Base-by-base conservation (phyloP, 169 alveolate species). In the Plasmodium falciparum region DNA sequence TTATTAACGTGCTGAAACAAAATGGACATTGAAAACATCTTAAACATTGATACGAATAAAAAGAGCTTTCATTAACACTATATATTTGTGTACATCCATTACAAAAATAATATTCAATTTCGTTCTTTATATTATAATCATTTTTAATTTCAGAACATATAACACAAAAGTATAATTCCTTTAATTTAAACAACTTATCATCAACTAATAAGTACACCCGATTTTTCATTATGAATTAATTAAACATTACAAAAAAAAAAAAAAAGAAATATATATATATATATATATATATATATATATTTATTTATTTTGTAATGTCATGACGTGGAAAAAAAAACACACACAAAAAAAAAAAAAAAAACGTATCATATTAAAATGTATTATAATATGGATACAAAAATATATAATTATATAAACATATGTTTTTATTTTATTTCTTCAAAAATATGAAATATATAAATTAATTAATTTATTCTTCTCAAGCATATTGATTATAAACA, bases 1-100 rank as follows among this genome's bases (percentile, higher is more conserved):
- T 65, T 22, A 76, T 49, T 43, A 78, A 17, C 62, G 72, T 65
- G 45, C 73, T 65, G 47, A 78, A 78, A 33, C 89, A 78, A 22
- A 69, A 78, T 8, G 89, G 89, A 15, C 89, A 78, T 65, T 78
- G 65, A 71, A 78, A 78, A 43, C 89, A 78, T 56, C 89, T 75
- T 70, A 78, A 65, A 66, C 89, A 78, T 54, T 78, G 70, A 45
- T 78, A 78, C 39, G 89, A 78, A 45, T 78, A 78, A 78, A 78
- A 12, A 17, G 71, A 43, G 9, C 78, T 33, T 49, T 78, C 89
- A 71, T 59, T 78, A 65, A 50, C 54, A 59, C 78, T 65, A 12
- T 78, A 78, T 65, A 78, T 78, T 65, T 78, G 78, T 11, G 89
- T 78, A 20, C 89, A 78, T 11, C 89, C 78, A 66, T 78, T 78